Evolutionary conservation across 2,329 filamentous ascomycete species (phyloP), one percentile per base, ranked within the genome.

Genomic region (Ophiostoma populinum): DNA sequence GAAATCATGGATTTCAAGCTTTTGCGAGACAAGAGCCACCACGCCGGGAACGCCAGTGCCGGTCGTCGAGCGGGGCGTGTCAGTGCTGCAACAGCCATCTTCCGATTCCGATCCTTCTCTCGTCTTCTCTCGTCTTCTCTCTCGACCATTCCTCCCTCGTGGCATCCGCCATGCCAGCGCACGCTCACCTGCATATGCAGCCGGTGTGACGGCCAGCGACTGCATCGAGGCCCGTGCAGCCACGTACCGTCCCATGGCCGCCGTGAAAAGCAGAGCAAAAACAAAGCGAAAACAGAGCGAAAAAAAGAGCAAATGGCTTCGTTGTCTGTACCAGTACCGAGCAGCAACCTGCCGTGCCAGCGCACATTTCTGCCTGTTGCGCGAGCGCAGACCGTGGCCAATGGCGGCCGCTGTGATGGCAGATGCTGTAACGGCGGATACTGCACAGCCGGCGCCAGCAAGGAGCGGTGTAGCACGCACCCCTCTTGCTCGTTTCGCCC

Each of bases 151-250:
- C 16, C 24, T 28, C 21, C 16, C 21, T 13, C 8, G 13, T 29
- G n/a, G 12, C 18, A 25, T 24, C 12, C 32, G 12, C 7, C 9
- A 5, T 36, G 34, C 25, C 34, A 36, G 17, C 34, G 6, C 34
- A 34, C 20, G 28, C 28, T 24, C 24, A 31, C 18, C 1, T 29
- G 30, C 30, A 35, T 37, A 34, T 47, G 47, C 58, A 55, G 51
- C 58, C 58, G 53, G 49, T 61, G 59, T 58, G 56, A 61, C 54
- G 60, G 51, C 59, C 52, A 41, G 29, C n/a, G n/a, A n/a, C n/a
- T n/a, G n/a, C n/a, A n/a, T n/a, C n/a, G n/a, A n/a, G n/a, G n/a
- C n/a, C n/a, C n/a, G n/a, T n/a, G n/a, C n/a, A n/a, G n/a, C n/a
- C n/a, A n/a, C n/a, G n/a, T n/a, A n/a, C n/a, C n/a, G n/a, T 34